Evolutionary conservation across 192 early-diverging fungal genomes (phyloP).

Genomic region (Coemansia sp.): DNA sequence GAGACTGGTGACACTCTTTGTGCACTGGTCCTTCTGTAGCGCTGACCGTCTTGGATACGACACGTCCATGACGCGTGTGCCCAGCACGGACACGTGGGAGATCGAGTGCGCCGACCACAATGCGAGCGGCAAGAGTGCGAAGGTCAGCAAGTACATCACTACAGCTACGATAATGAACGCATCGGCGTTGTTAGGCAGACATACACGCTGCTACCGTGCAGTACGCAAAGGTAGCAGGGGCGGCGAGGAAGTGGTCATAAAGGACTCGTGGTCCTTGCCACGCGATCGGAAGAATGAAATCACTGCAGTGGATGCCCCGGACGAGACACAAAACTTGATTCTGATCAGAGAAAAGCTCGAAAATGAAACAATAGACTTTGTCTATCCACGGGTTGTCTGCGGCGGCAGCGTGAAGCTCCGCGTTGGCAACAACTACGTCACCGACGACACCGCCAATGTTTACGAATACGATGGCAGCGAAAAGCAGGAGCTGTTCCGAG

Average conservation of each 20-base stretch:
- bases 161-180: not conserved
- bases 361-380: not conserved
- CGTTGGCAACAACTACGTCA: not conserved
- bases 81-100: not conserved
- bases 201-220: constrained; percentile 14
- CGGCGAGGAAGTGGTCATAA: constrained; percentile 1
- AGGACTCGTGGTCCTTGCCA: constrained; percentile 10
- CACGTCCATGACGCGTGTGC: not conserved
- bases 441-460: constrained; percentile 3
- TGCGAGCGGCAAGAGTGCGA: not conserved
- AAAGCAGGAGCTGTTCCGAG: not conserved
- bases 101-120: not conserved
- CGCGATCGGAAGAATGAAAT: not conserved
- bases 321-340: not conserved
- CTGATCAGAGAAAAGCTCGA: not conserved
- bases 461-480: not conserved
- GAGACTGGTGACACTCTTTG: constrained; percentile 5
- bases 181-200: constrained; percentile 7
- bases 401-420: constrained; percentile 1
- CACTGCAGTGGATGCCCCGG: not conserved
- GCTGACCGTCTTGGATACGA: constrained; percentile 11
- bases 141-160: not conserved
- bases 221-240: not conserved
- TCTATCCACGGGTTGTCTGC: constrained; percentile 1
- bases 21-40: constrained; percentile 20